These are phyloP conservation scores for Lizonia empirigonia DNA, from an alignment of 2,329 filamentous ascomycete species.

Conservation along the genomic window DNA sequence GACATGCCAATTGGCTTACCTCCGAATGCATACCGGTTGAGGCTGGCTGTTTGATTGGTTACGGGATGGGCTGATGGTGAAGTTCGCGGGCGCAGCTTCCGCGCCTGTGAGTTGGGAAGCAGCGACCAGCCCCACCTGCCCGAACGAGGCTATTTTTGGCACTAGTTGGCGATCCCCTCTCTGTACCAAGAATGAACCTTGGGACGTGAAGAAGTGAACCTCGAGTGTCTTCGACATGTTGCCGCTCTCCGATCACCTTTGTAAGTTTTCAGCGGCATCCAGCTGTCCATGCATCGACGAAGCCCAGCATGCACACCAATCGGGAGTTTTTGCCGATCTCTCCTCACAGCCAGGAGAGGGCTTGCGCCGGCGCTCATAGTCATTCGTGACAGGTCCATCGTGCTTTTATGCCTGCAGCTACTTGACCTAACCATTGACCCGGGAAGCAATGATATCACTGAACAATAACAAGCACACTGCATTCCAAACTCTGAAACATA, in stretches of 20 bases:
- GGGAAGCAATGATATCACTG: constrained; percentile 9
- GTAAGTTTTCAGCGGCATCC: not conserved
- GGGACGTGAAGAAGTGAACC: too few species aligned
- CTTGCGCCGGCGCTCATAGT: not conserved
- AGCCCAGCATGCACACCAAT: not conserved
- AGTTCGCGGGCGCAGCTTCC: constrained; percentile 31
- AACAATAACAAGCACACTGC: constrained; percentile 4
- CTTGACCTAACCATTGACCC: not conserved
- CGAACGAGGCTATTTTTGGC: constrained; percentile 17
- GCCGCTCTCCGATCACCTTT: not conserved
- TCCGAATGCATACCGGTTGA: constrained; percentile 20
- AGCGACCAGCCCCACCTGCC: constrained; percentile 14
- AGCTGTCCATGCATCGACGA: not conserved
- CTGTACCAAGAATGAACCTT: constrained; percentile 5
- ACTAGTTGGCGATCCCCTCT: constrained; percentile 5
- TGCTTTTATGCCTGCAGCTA: constrained; percentile 2
- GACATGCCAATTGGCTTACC: constrained; percentile 26
- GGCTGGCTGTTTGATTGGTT: constrained; percentile 31
- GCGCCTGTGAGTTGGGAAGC: constrained; percentile 13
- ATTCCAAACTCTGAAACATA: constrained; percentile 7
- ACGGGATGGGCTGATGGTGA: constrained; percentile 15
- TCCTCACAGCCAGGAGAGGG: not conserved
- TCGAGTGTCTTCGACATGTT: not conserved
- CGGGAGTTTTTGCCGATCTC: not conserved
- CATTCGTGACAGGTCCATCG: not conserved